Conservation (phyloP, 352 stramenopile species). For the Phytophthora cactorum region DNA sequence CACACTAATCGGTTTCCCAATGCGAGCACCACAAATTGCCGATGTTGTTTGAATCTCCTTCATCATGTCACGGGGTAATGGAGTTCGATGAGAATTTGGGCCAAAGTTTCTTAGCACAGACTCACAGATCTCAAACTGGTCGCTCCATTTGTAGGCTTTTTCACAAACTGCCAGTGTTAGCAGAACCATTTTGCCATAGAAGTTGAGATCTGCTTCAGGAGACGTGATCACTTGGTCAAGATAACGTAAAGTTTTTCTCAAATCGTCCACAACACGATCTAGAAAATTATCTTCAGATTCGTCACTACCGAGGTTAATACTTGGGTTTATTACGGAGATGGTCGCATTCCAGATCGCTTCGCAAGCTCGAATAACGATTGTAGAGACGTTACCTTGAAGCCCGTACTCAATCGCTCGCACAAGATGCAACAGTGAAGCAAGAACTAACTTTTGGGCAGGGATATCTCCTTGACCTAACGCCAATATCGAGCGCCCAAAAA, state of each 20-base stretch:
- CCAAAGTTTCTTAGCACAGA: conserved; percentile 32
- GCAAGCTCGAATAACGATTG: conserved; percentile 53
- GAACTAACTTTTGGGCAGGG: conserved; percentile 52
- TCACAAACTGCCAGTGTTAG: conserved; percentile 64
- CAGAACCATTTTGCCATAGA: conserved; percentile 66
- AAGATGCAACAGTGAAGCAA: conserved; percentile 62
- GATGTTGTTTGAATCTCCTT: conserved; percentile 63
- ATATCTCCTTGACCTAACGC: conserved; percentile 48
- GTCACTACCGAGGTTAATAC: conserved; percentile 21
- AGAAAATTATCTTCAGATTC: conserved; percentile 25
- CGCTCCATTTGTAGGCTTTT: conserved; percentile 49
- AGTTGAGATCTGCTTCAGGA: conserved; percentile 10
- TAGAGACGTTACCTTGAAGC: conserved; percentile 12
- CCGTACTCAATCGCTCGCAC: conserved; percentile 55
- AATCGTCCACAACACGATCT: conserved; percentile 24
- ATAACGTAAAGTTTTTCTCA: conserved; percentile 33
- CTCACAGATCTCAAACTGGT: conserved; percentile 48
- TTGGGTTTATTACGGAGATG: conserved; percentile 39
- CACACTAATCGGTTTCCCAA: conserved; percentile 44
- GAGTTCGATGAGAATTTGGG: conserved; percentile 12
- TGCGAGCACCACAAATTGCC: conserved; percentile 65
- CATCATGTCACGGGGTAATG: conserved; percentile 30
- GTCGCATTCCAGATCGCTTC: conserved; percentile 85
- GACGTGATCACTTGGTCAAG: conserved; percentile 28
- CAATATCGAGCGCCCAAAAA: conserved; percentile 64